Conservation (phyloP, 169 alveolate genomes). For the Plasmodium vinckei region DNA sequence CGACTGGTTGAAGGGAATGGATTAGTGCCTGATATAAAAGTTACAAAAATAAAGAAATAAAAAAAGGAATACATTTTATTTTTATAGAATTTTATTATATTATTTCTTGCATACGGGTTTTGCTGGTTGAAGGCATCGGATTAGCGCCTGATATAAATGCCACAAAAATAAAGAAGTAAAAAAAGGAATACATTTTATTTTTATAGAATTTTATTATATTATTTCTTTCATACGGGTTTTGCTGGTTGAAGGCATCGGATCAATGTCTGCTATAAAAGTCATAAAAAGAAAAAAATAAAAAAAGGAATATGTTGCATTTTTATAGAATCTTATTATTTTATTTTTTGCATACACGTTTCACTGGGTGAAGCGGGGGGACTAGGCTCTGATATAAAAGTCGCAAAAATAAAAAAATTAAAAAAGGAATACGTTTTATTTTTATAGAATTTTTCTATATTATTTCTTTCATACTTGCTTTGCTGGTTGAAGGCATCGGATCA, state of each 20-base stretch:
- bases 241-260: neutral
- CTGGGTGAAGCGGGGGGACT: neutral
- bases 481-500: neutral
- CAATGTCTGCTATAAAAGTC: neutral
- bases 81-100: no score
- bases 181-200: no score
- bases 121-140: neutral
- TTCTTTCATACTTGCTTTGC: neutral
- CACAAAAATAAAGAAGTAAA: neutral
- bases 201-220: no score
- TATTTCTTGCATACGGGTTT: neutral
- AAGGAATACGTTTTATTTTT: no score
- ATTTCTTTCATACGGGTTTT: neutral
- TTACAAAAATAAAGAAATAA: neutral
- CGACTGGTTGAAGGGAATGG: neutral
- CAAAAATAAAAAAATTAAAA: neutral
- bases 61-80: no score
- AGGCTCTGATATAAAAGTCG: neutral
- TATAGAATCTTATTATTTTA: no score
- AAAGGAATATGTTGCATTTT: no score
- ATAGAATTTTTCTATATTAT: no score
- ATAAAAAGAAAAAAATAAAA: neutral
- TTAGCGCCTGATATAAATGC: neutral
- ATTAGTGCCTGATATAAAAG: neutral
- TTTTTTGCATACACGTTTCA: neutral